Percentiles rank a stretch among this genome's conserved stretches.
Evolutionary conservation across 306 rosid species (phyloP).

Genomic region (Senna siamea): DNA sequence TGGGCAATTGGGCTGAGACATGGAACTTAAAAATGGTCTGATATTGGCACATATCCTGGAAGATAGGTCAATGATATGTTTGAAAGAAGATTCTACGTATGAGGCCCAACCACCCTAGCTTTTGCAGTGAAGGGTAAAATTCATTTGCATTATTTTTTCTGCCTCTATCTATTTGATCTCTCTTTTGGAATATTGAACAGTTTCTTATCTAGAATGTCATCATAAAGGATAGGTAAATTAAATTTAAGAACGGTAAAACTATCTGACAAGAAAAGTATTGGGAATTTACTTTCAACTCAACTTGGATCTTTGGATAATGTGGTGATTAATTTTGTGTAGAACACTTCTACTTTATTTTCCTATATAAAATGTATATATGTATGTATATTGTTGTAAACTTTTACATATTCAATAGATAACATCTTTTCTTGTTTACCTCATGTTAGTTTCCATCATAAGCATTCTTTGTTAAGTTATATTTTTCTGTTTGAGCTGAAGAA

Average conservation of each 20-base stretch:
- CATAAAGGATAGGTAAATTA: slow-evolving; percentile 6
- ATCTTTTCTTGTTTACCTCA: slow-evolving; percentile 18
- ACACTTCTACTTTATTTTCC: slow-evolving; percentile 18
- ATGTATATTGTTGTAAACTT: background rate
- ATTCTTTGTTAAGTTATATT: slow-evolving; percentile 18
- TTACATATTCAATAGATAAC: background rate
- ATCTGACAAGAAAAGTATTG: background rate
- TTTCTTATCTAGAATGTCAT: slow-evolving; percentile 28
- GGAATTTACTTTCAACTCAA: slow-evolving; percentile 24
- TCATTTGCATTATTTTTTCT: slow-evolving; percentile 7
- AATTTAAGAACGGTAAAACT: slow-evolving; percentile 22
- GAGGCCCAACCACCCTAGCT: background rate
- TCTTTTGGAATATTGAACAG: slow-evolving; percentile 6
- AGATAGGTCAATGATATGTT: slow-evolving; percentile 27
- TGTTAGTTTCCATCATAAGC: background rate
- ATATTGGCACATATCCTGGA: slow-evolving; percentile 19
- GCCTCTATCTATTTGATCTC: slow-evolving; percentile 9
- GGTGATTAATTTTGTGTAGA: slow-evolving; percentile 1
- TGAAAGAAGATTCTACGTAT: slow-evolving; percentile 2
- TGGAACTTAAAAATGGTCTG: slow-evolving; percentile 25
- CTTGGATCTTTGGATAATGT: slow-evolving; percentile 21
- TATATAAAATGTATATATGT: background rate
- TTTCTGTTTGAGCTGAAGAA: slow-evolving; percentile 27
- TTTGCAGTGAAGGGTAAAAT: slow-evolving; percentile 25
- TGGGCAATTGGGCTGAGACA: background rate